Evolutionary conservation across 768 basidiomycete genomes (phyloP), one percentile per base, ranked within the genome.

Genomic region (Paxillus rubicundulus): DNA sequence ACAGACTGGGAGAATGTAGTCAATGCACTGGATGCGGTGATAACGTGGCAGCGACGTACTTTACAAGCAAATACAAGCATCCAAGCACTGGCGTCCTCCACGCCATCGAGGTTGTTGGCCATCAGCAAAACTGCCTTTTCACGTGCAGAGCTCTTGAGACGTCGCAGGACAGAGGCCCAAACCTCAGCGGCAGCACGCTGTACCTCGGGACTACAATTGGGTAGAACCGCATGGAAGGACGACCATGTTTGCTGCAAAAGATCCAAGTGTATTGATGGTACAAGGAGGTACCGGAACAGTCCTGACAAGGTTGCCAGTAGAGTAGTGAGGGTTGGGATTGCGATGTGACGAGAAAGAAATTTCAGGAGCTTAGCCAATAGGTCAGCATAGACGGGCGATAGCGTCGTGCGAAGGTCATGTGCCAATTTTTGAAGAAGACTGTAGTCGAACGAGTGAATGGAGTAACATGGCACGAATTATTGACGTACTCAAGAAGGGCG

Each of bases 181-280:
- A 92, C 90, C 62, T 97, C 92, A 0, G 91, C 87, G 9, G 89
- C 78, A 1, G 87, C 83, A 21, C 87, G 73, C 62, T 88, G 88
- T 2, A 91, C 79, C 52, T 93, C 89, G 0, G 82, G 77, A 50
- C 79, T 71, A 64, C 87, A 90, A 52, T 74, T 77, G 3, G 79
- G 78, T 9, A 92, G 65, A 1, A 77, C 71, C 1, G 66, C 62
- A 21, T 74, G 73, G 37, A 92, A 69, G 27, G 69, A 61, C 5
- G 65, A 49, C 89, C 89, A 92, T 3, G 87, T 85, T 39, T 76
- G 72, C 39, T 79, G 74, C 21, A 87, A 63, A 5, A 84, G 72
- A 28, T 80, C 73, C n/a, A 66, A 17, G 42, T 74, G 72, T n/a
- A 77, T 76, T 0, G 80, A 77, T 0, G 89, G 86, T 4, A 89